Evolutionary conservation across 352 stramenopile genomes (phyloP).

Genomic region (Phytophthora fragariaefolia): DNA sequence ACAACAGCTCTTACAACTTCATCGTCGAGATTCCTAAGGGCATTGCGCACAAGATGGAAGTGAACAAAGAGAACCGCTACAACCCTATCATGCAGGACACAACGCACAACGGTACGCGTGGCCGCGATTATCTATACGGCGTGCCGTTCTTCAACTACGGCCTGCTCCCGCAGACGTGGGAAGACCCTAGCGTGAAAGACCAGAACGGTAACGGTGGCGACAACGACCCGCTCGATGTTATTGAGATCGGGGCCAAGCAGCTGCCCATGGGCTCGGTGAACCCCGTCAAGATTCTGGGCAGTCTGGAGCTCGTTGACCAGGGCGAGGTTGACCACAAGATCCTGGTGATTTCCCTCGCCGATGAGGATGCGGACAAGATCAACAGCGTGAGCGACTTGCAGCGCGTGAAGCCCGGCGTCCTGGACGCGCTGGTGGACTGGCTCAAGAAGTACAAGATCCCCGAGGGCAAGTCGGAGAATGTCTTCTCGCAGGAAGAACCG

Average conservation of each 20-base stretch:
- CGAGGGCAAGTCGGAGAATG: slow-evolving; percentile 96
- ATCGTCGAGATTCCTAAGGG: slow-evolving; percentile 99
- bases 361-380: slow-evolving; percentile 89
- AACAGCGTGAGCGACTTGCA: slow-evolving; percentile 92
- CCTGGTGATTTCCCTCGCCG: slow-evolving; percentile 92
- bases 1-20: slow-evolving; percentile 92
- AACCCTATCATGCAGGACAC: slow-evolving; percentile 99
- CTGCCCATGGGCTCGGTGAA: slow-evolving; percentile 96
- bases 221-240: slow-evolving; percentile 99
- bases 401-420: slow-evolving; percentile 89
- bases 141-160: slow-evolving; percentile 99
- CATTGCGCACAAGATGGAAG: slow-evolving; percentile 99
- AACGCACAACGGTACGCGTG: slow-evolving; percentile 95
- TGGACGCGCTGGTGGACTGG: slow-evolving; percentile 94
- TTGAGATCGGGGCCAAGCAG: slow-evolving; percentile 94
- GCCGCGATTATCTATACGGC: slow-evolving; percentile 97
- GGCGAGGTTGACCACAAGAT: slow-evolving; percentile 99
- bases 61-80: slow-evolving; percentile 93
- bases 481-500: slow-evolving; percentile 84
- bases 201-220: slow-evolving; percentile 93
- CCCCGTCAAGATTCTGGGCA: slow-evolving; percentile 97
- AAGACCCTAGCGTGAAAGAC: slow-evolving; percentile 94
- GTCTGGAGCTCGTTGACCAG: slow-evolving; percentile 98
- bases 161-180: slow-evolving; percentile 98
- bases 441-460: slow-evolving; percentile 99